Conservation (phyloP, 2,329 filamentous ascomycete genomes). For the Ambrosiella cleistominuta region DNA sequence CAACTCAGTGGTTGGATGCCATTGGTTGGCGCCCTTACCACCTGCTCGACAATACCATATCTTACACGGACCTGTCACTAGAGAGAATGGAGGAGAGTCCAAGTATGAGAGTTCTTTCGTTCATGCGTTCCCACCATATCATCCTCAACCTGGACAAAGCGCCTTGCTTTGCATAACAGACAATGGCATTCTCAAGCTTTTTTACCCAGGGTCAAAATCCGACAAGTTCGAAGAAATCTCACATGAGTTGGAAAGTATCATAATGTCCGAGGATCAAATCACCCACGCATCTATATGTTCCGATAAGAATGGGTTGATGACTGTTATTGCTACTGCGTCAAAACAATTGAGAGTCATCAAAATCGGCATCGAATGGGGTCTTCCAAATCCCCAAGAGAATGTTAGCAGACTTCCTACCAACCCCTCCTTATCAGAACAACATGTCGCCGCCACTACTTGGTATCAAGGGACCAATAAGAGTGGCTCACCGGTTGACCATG, state of each 20-base stretch:
- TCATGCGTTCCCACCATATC: constrained; percentile 51
- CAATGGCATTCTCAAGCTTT: constrained; percentile 54
- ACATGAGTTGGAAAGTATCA: constrained; percentile 56
- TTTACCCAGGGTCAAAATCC: constrained; percentile 58
- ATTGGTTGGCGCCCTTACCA: constrained; percentile 57
- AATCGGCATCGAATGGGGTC: constrained; percentile 57
- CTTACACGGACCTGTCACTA: constrained; percentile 43
- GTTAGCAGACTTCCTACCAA: constrained; percentile 31
- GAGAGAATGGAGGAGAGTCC: constrained; percentile 34
- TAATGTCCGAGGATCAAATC: constrained; percentile 55
- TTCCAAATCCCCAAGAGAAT: constrained; percentile 30
- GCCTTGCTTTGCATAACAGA: constrained; percentile 62
- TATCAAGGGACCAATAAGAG: constrained; percentile 27
- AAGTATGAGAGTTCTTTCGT: constrained; percentile 50
- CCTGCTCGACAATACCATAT: constrained; percentile 20
- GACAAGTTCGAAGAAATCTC: constrained; percentile 50
- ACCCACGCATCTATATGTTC: constrained; percentile 63
- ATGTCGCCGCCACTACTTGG: constrained; percentile 41
- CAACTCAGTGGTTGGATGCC: constrained; percentile 61
- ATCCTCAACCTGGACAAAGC: constrained; percentile 53
- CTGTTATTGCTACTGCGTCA: constrained; percentile 51
- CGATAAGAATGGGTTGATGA: constrained; percentile 52
- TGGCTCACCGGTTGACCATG: constrained; percentile 28
- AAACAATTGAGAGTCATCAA: constrained; percentile 59
- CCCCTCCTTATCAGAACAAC: constrained; percentile 36